A percentile compares a stretch with the other conserved stretches of the same genome.
Evolutionary conservation across 345 rosid genomes (phyloP).

Genomic region (Cardamine resedifolia): DNA sequence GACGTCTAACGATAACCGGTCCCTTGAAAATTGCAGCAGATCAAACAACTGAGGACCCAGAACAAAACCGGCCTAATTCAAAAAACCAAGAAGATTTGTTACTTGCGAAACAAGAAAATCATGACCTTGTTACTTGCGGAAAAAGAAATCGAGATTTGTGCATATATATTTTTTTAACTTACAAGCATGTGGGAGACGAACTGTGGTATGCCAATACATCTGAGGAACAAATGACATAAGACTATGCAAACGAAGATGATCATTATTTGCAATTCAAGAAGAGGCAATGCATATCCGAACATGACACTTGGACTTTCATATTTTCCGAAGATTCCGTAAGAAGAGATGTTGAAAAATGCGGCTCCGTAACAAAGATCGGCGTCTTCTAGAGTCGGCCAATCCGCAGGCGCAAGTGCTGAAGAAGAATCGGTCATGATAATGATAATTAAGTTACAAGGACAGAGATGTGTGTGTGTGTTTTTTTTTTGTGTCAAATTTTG

Average conservation of each 20-base stretch:
- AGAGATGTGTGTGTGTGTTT: neutral
- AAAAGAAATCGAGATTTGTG: neutral
- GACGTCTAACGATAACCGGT: constrained; percentile 13
- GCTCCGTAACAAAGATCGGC: constrained; percentile 21
- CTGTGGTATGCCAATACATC: constrained; percentile 29
- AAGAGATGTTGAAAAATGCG: constrained; percentile 23
- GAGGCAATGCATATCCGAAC: constrained; percentile 37
- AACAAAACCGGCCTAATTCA: constrained; percentile 26
- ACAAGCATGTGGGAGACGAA: constrained; percentile 38
- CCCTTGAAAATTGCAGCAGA: constrained; percentile 15
- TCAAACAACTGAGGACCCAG: constrained; percentile 30
- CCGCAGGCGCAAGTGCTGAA: neutral
- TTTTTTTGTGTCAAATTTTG: neutral
- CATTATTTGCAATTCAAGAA: constrained; percentile 32
- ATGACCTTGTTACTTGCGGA: neutral
- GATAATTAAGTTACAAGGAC: neutral
- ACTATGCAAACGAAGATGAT: constrained; percentile 22
- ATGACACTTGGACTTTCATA: constrained; percentile 9
- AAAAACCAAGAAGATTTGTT: neutral
- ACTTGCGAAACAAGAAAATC: constrained; percentile 19
- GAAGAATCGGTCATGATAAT: constrained; percentile 7
- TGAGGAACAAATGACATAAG: constrained; percentile 26
- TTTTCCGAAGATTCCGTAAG: constrained; percentile 24
- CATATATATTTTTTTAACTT: neutral
- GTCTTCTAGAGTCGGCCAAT: neutral